Evolutionary conservation across 768 basidiomycete species (phyloP), one percentile per base, ranked within the genome.

Genomic region (Serendipita sp.): DNA sequence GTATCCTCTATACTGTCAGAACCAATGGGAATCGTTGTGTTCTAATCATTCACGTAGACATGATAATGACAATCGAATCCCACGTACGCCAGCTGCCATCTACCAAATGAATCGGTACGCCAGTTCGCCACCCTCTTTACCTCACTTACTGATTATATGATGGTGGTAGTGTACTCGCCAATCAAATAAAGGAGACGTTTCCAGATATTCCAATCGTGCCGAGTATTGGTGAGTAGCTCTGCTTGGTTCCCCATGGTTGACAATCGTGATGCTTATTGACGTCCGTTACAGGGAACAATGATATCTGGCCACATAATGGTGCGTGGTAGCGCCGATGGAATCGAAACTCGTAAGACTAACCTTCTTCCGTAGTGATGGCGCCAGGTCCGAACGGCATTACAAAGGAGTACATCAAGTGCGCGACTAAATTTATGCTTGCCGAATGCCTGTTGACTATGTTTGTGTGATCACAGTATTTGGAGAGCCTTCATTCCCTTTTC

Each of bases 241-340:
- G n/a, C n/a, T n/a, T n/a, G n/a, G n/a, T n/a, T n/a, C n/a, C n/a
- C n/a, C n/a, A n/a, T n/a, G n/a, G n/a, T n/a, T n/a, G n/a, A n/a
- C n/a, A n/a, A n/a, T n/a, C n/a, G n/a, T n/a, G n/a, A n/a, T n/a
- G n/a, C n/a, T n/a, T n/a, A n/a, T n/a, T n/a, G n/a, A n/a, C n/a
- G n/a, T n/a, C n/a, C n/a, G n/a, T n/a, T n/a, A n/a, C n/a, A 88
- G 90, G 90, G 24, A 94, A 94, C 72, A 94, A 94, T 72, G 91
- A 94, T 75, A 79, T 94, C 56, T 92, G 88, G 82, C 90, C 86
- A 88, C 74, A 77, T 65, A 58, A 53, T 34, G 42, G 34, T 61
- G 33, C 24, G 31, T 42, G 11, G n/a, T n/a, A n/a, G n/a, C n/a
- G n/a, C n/a, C n/a, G n/a, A n/a, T n/a, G n/a, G n/a, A n/a, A n/a